A percentile compares a stretch with the other conserved stretches of the same genome.
Evolutionary conservation across 257 asterid genomes (phyloP).

Genomic region (Forsythia viridissima): DNA sequence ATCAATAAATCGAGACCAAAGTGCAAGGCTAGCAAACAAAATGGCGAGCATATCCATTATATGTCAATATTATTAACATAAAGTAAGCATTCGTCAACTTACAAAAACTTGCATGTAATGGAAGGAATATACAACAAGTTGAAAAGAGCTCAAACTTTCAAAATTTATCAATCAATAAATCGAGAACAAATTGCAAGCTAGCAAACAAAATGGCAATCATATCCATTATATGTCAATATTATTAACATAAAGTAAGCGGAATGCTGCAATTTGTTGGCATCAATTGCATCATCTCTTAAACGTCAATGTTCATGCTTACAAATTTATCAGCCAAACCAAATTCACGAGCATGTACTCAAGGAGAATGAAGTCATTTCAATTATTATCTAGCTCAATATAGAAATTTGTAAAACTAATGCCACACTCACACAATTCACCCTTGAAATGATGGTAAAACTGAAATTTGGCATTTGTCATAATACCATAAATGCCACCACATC

Average conservation of each 20-base stretch:
- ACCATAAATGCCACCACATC: not conserved
- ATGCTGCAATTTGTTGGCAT: constrained; percentile 13
- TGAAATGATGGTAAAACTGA: not conserved
- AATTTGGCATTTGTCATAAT: not conserved
- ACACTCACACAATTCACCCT: not conserved
- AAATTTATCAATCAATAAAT: constrained; percentile 2
- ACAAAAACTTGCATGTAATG: constrained; percentile 5
- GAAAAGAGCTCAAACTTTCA: not conserved
- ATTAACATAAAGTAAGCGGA: not conserved
- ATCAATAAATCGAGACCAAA: constrained; percentile 12
- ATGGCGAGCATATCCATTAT: not conserved
- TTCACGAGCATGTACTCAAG: not conserved
- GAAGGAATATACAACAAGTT: not conserved
- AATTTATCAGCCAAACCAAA: not conserved
- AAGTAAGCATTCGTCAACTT: not conserved
- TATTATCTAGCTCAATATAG: not conserved
- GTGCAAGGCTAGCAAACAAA: not conserved
- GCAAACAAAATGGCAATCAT: constrained; percentile 6
- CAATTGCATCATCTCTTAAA: not conserved
- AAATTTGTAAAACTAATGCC: not conserved
- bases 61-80: not conserved
- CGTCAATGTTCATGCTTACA: not conserved
- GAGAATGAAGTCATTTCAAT: not conserved
- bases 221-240: not conserved
- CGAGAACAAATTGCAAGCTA: constrained; percentile 4